A percentile compares a stretch with the other conserved stretches of the same genome.
phyloP scores from a whole-genome alignment of 2,329 filamentous ascomycete species.

The Cladophialophora immunda region DNA sequence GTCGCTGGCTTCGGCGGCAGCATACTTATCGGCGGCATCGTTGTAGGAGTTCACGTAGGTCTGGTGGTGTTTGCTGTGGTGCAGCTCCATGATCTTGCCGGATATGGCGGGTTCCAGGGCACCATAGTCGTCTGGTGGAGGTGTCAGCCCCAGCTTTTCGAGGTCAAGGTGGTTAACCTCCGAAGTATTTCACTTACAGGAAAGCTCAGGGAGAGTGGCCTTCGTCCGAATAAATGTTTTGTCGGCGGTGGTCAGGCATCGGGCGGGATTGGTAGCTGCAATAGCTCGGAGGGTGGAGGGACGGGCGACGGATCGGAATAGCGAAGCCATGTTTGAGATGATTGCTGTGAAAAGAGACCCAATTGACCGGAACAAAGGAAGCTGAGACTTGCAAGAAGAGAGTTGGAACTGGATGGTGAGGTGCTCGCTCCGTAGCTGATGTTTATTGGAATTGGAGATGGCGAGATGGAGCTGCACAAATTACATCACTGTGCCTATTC shows the following conservation, averaged over 20 bases:
- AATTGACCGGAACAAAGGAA: neutral
- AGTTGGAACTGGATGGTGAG: neutral
- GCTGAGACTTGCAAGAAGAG: neutral
- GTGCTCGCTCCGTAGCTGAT: neutral
- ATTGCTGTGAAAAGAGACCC: neutral
- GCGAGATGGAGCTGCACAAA: constrained; percentile 12
- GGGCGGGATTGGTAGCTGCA: constrained; percentile 62
- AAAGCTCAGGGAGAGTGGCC: constrained; percentile 89
- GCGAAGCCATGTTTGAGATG: constrained; percentile 70
- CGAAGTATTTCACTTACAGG: constrained; percentile 63
- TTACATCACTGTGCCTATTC: constrained; percentile 25
- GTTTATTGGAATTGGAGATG: constrained; percentile 13
- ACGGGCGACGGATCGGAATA: constrained; percentile 75
- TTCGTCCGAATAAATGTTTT: constrained; percentile 84
- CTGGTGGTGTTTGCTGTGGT: constrained; percentile 93
- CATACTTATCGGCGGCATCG: constrained; percentile 73
- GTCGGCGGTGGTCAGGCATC: constrained; percentile 67
- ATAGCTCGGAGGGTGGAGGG: constrained; percentile 75
- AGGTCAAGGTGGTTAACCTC: neutral
- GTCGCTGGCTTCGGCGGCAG: constrained; percentile 62
- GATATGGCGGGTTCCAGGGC: constrained; percentile 87
- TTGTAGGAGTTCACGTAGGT: constrained; percentile 92
- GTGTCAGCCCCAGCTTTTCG: constrained; percentile 4
- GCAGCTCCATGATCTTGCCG: constrained; percentile 91
- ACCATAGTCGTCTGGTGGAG: constrained; percentile 83